Conservation (phyloP, 179 eudicot species). For the Camellia oleifera region DNA sequence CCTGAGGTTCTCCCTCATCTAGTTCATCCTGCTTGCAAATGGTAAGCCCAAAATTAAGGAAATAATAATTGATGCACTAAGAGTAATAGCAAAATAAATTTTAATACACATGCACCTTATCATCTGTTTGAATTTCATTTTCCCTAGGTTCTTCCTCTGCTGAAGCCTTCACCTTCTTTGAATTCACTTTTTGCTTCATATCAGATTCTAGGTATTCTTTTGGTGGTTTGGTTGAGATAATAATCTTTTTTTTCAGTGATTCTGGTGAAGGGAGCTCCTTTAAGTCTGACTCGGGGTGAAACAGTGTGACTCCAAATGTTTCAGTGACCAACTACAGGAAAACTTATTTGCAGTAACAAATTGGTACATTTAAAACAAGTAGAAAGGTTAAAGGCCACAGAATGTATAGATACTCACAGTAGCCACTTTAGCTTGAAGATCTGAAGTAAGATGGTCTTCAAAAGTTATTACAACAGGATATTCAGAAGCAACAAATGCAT, state of each 20-base stretch:
- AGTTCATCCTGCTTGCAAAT: conserved; percentile 17
- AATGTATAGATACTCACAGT: conserved; percentile 37
- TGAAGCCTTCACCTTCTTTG: conserved; percentile 35
- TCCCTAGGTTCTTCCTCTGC: conserved; percentile 73
- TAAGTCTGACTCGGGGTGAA: conserved; percentile 58
- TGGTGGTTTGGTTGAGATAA: conserved; percentile 96
- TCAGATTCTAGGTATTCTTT: conserved; percentile 47
- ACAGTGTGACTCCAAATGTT: conserved; percentile 75
- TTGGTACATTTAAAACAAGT: not conserved
- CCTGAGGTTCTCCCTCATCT: conserved; percentile 16
- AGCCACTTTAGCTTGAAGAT: conserved; percentile 68
- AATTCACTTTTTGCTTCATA: conserved; percentile 42
- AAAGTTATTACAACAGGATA: conserved; percentile 78
- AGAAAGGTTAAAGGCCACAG: not conserved
- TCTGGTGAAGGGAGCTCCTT: conserved; percentile 83
- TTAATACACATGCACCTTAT: conserved; percentile 37
- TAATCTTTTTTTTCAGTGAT: conserved; percentile 51
- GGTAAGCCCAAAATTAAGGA: not conserved
- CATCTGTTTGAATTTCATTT: conserved; percentile 42
- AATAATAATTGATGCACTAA: not conserved
- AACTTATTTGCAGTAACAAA: conserved; percentile 6
- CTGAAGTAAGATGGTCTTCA: conserved; percentile 66
- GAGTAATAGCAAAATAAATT: not conserved
- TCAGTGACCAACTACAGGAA: conserved; percentile 63
- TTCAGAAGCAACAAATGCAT: conserved; percentile 77